Percentiles rank a stretch among this genome's conserved stretches.
Evolutionary conservation across 106 monocot species (phyloP).

Genomic region (Cymbidium sinense): DNA sequence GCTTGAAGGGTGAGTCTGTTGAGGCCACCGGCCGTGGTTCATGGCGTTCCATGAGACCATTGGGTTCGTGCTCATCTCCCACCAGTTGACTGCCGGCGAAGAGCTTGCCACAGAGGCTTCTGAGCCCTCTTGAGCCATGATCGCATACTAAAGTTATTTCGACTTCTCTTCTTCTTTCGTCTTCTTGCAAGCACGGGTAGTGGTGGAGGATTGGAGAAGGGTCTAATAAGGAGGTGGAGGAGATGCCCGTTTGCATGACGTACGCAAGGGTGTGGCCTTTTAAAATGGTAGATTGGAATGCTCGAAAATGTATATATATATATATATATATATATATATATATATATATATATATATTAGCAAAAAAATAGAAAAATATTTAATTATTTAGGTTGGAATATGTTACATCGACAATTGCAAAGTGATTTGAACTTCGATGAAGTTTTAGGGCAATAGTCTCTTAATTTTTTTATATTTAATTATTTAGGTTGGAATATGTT

Average conservation of each 20-base stretch:
- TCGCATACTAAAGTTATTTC: background rate
- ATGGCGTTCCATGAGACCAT: slow-evolving; percentile 34
- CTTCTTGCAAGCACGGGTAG: background rate
- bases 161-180: background rate
- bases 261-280: background rate
- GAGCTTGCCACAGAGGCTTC: slow-evolving; percentile 66
- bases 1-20: slow-evolving; percentile 18
- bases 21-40: slow-evolving; percentile 23
- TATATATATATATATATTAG: too few species aligned
- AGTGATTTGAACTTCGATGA: too few species aligned
- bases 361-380: too few species aligned
- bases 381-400: too few species aligned
- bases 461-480: too few species aligned
- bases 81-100: slow-evolving; percentile 34
- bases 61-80: slow-evolving; percentile 38
- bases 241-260: background rate
- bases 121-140: slow-evolving; percentile 66
- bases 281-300: background rate
- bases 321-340: too few species aligned
- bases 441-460: too few species aligned
- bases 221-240: background rate
- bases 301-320: too few species aligned
- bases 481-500: too few species aligned
- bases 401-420: too few species aligned
- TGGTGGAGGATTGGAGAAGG: background rate